Base-by-base conservation (phyloP, 163 green algal genomes). In the Chloromonas sp. region DNA sequence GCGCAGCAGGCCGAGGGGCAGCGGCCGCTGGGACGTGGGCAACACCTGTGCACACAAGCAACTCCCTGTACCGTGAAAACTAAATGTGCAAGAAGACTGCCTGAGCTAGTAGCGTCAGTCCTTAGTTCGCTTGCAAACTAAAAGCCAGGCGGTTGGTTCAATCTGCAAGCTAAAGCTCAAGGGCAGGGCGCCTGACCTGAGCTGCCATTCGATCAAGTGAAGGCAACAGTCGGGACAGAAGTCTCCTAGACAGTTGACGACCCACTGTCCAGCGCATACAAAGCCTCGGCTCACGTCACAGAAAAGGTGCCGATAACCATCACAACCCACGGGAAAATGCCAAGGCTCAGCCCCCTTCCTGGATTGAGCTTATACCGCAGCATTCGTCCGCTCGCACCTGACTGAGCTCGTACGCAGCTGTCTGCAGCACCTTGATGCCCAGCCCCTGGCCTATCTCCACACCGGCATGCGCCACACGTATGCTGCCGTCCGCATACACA, bases 391-490 rank as follows among this genome's bases (percentile, higher is more conserved):
- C 36, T 36, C 3, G 81, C 60, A 87, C 81, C 89, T 89, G 71
- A 81, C 87, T 87, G 66, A 96, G 92, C 78, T 88, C 87, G 60
- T 85, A 76, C 1, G 88, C 86, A 0, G 92, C 92, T 8, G 90
- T 84, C 89, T 95, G 93, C 83, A 91, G 88, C 60, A 94, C 92
- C 83, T 95, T 95, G 81, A 89, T 93, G 84, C 82, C 89, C 5
- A 95, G 90, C 14, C 93, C 93, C 60, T 90, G 87, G 0, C 92
- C 92, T 81, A 93, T 90, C 83, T 95, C 92, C 1, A 88, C n/a
- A 14, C 91, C 91, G 8, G 86, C 81, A 1, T 87, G 82, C 58
- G 85, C 84, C 2, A 93, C 83, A 14, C 89, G 78, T 60, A 95
- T 88, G 13, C 85, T 89, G 78, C 91, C 91, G 78, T 95, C 92